Base-by-base conservation (phyloP, 2,329 filamentous ascomycete species). In the Arthroderma sp. region DNA sequence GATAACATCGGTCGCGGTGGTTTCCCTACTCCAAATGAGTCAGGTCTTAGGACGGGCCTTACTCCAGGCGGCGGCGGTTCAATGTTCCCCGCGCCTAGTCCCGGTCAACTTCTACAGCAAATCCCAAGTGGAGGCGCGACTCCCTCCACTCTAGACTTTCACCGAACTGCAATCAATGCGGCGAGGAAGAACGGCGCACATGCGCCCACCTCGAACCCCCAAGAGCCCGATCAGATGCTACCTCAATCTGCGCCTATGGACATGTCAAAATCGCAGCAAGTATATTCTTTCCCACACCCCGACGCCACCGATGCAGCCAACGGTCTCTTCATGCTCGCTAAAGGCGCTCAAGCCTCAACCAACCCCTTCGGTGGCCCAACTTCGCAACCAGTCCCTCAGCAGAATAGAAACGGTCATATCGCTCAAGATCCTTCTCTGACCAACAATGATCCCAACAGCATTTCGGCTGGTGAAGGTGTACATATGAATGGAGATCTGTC, bases 11-110 rank as follows among this genome's bases (percentile, higher is more conserved):
- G 84, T 52, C 80, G 86, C 55, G 84, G 85, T 44, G 41, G 41
- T 5, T 94, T 94, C 59, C 85, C 87, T 4, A 96, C 91, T 3
- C 89, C 89, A 1, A 95, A 95, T 77, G 91, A 98, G 67, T 96
- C 89, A 5, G 93, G 86, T 3, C 70, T 96, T 43, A 77, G 91
- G 49, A 91, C 87, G 48, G 91, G 91, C 46, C 68, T 96, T 53
- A 96, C 91, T 43, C 91, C 91, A 40, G 91, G 91, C 49, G 89
- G 89, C 53, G 87, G 88, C 61, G 89, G 88, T 55, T 94, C 88
- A 55, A 96, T 96, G 86, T 96, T 96, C 70, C 87, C 89, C 46
- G 85, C 83, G 44, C 83, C 86, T 2, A 94, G 84, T 61, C 88
- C 86, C 4, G 93, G 85, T 61, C 85, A 85, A 0, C 67, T 95